Conservation (phyloP, 306 rosid species). For the Dalbergia oliveri region DNA sequence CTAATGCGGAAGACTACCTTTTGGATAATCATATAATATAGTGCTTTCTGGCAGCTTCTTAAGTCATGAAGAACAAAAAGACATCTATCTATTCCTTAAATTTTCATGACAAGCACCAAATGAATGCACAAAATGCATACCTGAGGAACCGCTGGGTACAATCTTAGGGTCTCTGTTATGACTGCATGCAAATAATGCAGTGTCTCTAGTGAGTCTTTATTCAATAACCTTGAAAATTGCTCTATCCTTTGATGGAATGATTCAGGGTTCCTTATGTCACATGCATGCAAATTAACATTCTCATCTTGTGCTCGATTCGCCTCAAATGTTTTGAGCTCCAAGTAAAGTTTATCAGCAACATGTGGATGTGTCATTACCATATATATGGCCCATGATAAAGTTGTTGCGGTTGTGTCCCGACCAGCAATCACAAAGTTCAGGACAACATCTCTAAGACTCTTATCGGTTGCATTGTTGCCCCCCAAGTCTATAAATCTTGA, state of each 20-base stretch:
- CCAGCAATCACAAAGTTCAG: slow-evolving; percentile 98
- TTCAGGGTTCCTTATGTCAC: slow-evolving; percentile 60
- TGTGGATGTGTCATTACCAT: slow-evolving; percentile 78
- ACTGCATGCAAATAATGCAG: slow-evolving; percentile 85
- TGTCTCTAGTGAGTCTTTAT: slow-evolving; percentile 73
- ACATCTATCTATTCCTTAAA: not conserved
- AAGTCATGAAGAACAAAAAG: no score
- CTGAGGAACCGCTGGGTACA: slow-evolving; percentile 98
- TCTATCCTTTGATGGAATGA: slow-evolving; percentile 68
- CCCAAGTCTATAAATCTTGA: slow-evolving; percentile 89
- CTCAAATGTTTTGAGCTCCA: slow-evolving; percentile 75
- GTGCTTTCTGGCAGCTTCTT: not conserved
- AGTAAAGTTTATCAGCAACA: slow-evolving; percentile 77
- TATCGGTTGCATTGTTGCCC: slow-evolving; percentile 65
- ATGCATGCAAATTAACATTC: slow-evolving; percentile 52
- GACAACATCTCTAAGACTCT: slow-evolving; percentile 86
- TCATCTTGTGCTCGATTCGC: slow-evolving; percentile 71
- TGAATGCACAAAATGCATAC: slow-evolving; percentile 44
- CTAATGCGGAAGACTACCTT: not conserved
- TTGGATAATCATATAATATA: not conserved
- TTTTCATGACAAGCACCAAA: slow-evolving; percentile 17
- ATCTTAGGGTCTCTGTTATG: slow-evolving; percentile 88
- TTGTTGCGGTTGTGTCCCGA: slow-evolving; percentile 94
- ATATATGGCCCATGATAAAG: slow-evolving; percentile 93
- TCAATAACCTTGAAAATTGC: slow-evolving; percentile 68